Percentiles rank a stretch among this genome's conserved stretches.
These are phyloP conservation scores for Benincasa hispida DNA, from an alignment of 306 rosid species.

Conservation along the genomic window DNA sequence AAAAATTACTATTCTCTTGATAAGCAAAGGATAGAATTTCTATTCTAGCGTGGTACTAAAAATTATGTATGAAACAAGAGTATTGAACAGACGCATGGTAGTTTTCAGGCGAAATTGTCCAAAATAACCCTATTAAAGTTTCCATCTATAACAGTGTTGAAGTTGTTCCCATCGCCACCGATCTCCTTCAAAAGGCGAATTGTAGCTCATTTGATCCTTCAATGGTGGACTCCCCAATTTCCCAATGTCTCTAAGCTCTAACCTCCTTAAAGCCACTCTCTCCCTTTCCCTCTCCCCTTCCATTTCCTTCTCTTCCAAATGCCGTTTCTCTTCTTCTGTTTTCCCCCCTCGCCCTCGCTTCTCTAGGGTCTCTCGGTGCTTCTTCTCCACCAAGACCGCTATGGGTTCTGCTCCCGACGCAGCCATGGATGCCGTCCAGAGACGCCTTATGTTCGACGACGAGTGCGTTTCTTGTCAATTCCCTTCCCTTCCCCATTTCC, in stretches of 20 bases:
- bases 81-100: too few relatives aligned
- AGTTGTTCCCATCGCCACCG: not conserved
- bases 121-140: too few relatives aligned
- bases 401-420: conserved; percentile 55
- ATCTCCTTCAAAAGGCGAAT: not conserved
- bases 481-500: not conserved
- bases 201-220: not conserved
- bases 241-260: conserved; percentile 5
- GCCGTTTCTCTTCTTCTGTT: not conserved
- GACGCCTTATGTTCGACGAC: conserved; percentile 97
- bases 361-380: conserved; percentile 21
- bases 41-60: too few relatives aligned
- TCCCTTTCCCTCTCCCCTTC: not conserved
- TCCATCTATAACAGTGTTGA: not conserved
- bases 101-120: too few relatives aligned
- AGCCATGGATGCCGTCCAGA: conserved; percentile 92
- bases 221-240: not conserved
- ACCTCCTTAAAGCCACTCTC: not conserved
- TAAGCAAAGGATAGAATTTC: too few relatives aligned
- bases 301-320: conserved; percentile 2
- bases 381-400: conserved; percentile 16
- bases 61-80: too few relatives aligned
- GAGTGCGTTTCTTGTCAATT: conserved; percentile 41
- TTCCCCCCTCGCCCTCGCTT: not conserved
- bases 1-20: too few relatives aligned